Conservation (phyloP, 2,329 filamentous ascomycete genomes). For the Botrytis hyacinthi region DNA sequence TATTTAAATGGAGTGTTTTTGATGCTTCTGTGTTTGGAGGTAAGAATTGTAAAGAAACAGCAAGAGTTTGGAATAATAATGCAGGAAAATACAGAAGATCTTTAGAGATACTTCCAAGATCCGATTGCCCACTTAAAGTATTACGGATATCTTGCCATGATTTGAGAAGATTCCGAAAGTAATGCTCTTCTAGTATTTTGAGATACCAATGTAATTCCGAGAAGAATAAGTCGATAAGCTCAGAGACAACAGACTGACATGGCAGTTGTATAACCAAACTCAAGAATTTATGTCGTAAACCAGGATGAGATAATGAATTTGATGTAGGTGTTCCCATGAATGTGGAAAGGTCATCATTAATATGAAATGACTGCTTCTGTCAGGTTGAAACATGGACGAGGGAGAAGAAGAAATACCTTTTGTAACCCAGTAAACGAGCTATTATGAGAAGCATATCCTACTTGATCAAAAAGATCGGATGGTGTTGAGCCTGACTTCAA, state of each 20-base stretch:
- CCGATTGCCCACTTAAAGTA: not conserved
- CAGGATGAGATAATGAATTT: slow-evolving; percentile 11
- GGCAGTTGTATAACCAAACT: slow-evolving; percentile 18
- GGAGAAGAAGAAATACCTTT: not conserved
- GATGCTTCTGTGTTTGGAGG: slow-evolving; percentile 10
- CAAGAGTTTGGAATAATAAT: slow-evolving; percentile 25
- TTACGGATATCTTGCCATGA: slow-evolving; percentile 10
- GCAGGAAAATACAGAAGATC: slow-evolving; percentile 25
- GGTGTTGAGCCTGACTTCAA: slow-evolving; percentile 20
- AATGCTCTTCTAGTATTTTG: slow-evolving; percentile 19
- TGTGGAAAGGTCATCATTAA: slow-evolving; percentile 3
- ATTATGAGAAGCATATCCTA: slow-evolving; percentile 9
- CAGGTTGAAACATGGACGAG: slow-evolving; percentile 41
- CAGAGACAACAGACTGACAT: slow-evolving; percentile 7
- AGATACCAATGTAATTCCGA: slow-evolving; percentile 21
- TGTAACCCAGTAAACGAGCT: slow-evolving; percentile 28
- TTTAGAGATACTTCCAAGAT: slow-evolving; percentile 15
- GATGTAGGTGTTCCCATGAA: slow-evolving; percentile 9
- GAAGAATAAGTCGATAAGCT: slow-evolving; percentile 18
- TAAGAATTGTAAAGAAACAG: slow-evolving; percentile 22
- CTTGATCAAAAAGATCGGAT: slow-evolving; percentile 6
- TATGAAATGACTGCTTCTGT: slow-evolving; percentile 47
- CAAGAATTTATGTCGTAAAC: slow-evolving; percentile 14
- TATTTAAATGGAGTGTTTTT: slow-evolving; percentile 13
- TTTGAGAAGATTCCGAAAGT: slow-evolving; percentile 19